Conservation (phyloP, 768 basidiomycete genomes). For the Kwoniella shandongensis region DNA sequence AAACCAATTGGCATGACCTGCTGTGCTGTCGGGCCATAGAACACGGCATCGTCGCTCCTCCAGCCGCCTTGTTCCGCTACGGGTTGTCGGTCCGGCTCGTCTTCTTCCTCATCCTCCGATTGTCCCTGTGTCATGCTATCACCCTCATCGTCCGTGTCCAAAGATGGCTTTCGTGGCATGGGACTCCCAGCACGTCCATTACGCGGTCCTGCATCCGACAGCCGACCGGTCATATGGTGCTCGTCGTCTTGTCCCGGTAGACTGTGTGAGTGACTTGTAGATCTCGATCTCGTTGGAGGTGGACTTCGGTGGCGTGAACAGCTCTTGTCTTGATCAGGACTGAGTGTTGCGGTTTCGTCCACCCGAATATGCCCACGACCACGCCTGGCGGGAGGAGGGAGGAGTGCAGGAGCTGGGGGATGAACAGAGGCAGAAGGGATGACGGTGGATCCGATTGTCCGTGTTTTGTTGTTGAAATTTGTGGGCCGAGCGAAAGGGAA, state of each 20-base stretch:
- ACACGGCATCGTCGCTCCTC: constrained; percentile 36
- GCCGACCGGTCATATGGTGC: constrained; percentile 15
- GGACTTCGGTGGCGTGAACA: constrained; percentile 38
- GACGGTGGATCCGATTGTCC: constrained; percentile 8
- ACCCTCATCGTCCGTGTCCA: constrained; percentile 16
- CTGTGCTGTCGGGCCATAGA: constrained; percentile 20
- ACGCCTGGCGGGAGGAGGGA: constrained; percentile 35
- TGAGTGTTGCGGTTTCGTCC: constrained; percentile 9
- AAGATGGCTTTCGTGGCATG: constrained; percentile 26
- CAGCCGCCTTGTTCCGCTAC: constrained; percentile 19
- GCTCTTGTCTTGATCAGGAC: constrained; percentile 19
- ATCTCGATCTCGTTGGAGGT: constrained; percentile 27
- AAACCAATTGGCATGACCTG: constrained; percentile 7
- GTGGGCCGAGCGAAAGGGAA: constrained; percentile 43
- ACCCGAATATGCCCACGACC: constrained; percentile 40
- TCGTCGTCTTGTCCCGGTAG: constrained; percentile 7
- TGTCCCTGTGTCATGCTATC: neutral
- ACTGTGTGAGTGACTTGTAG: constrained; percentile 9
- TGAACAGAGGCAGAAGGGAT: constrained; percentile 19
- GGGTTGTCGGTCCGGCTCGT: neutral
- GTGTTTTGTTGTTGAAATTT: constrained; percentile 26
- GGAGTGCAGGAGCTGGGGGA: constrained; percentile 24
- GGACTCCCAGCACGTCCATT: constrained; percentile 34
- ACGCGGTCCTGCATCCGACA: constrained; percentile 35
- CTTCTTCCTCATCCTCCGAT: constrained; percentile 3